Conservation (phyloP, 768 basidiomycete genomes). For the Megacollybia marginata region DNA sequence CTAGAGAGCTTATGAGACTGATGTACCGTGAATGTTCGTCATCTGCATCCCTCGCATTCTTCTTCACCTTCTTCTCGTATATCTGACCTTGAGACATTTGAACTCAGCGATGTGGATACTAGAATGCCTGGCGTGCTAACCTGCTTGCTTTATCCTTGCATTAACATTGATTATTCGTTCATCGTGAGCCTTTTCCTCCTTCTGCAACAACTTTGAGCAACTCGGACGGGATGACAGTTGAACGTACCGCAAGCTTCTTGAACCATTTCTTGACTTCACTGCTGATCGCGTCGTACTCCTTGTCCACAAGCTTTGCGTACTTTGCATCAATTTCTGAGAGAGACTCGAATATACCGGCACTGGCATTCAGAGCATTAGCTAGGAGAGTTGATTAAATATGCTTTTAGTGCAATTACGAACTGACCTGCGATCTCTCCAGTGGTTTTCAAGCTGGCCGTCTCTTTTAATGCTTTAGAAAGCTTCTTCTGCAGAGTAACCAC, state of each 20-base stretch:
- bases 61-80: conserved; percentile 80
- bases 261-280: conserved; percentile 79
- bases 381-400: conserved; percentile 2
- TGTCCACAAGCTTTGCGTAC: conserved; percentile 68
- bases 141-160: conserved; percentile 70
- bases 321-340: conserved; percentile 66
- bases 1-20: conserved; percentile 60
- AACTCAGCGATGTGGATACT: too few species aligned
- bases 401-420: conserved; percentile 11
- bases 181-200: conserved; percentile 75
- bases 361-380: conserved; percentile 65
- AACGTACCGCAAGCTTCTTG: conserved; percentile 64
- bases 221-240: not conserved
- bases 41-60: conserved; percentile 52
- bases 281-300: conserved; percentile 59
- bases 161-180: conserved; percentile 62
- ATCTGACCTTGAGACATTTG: conserved; percentile 40
- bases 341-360: conserved; percentile 60
- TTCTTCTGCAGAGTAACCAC: conserved; percentile 67
- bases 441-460: conserved; percentile 53
- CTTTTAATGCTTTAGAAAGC: conserved; percentile 61
- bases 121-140: conserved; percentile 19
- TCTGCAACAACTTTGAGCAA: conserved; percentile 32
- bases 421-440: conserved; percentile 58
- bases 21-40: conserved; percentile 79